Percentiles rank a stretch among this genome's conserved stretches.
Conservation (phyloP, 495 filamentous ascomycete genomes). For the Aspergillus saccharolyticus region DNA sequence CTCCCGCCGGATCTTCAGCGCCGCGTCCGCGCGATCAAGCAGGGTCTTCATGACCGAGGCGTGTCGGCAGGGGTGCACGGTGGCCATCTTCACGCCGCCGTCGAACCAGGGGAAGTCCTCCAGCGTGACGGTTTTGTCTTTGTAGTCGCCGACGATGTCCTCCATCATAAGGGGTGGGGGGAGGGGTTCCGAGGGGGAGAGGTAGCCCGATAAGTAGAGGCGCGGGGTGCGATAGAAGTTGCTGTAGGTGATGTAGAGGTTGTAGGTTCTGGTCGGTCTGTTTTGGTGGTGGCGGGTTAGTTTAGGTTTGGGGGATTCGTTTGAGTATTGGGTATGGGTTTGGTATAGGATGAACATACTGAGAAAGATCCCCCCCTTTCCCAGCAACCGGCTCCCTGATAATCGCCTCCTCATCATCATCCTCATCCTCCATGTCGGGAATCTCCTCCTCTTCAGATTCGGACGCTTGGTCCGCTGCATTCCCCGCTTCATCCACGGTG, state of each 20-base stretch:
- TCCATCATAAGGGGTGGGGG: constrained; percentile 94
- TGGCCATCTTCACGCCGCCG: constrained; percentile 82
- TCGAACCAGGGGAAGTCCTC: constrained; percentile 96
- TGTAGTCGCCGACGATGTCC: constrained; percentile 98
- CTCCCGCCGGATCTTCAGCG: constrained; percentile 79
- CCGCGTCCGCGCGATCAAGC: constrained; percentile 89
- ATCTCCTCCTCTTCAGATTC: constrained; percentile 83
- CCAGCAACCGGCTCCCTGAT: constrained; percentile 72
- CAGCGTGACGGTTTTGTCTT: constrained; percentile 97
- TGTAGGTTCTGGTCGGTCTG: constrained; percentile 86
- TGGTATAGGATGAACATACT: background rate
- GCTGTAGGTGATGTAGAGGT: constrained; percentile 95
- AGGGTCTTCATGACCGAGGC: constrained; percentile 97
- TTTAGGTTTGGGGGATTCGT: background rate
- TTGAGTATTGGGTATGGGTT: background rate
- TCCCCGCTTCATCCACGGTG: constrained; percentile 80
- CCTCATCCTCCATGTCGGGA: constrained; percentile 96
- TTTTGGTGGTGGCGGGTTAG: background rate
- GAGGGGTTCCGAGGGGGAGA: constrained; percentile 74
- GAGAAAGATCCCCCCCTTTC: constrained; percentile 39
- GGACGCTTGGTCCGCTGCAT: constrained; percentile 60
- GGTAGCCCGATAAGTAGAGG: constrained; percentile 90
- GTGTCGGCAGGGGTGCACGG: constrained; percentile 89
- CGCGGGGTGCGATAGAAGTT: constrained; percentile 96
- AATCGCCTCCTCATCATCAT: constrained; percentile 95